These are phyloP conservation scores for Hypoxylon sp. DNA, from an alignment of 2,329 filamentous ascomycete species.

Conservation along the genomic window DNA sequence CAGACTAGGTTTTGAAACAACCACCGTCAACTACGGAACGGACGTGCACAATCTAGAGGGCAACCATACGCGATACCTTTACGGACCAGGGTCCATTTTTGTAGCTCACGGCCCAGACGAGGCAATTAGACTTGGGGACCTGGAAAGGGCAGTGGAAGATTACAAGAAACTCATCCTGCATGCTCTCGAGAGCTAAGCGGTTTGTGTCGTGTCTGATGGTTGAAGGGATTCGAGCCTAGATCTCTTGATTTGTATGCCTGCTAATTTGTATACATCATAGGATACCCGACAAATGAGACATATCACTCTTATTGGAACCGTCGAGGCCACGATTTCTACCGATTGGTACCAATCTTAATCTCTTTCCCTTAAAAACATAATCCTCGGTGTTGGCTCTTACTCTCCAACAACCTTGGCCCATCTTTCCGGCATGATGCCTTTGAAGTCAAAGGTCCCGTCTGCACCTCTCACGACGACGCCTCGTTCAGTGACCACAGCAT, in stretches of 20 bases:
- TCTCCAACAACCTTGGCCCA: slow-evolving; percentile 58
- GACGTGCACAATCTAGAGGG: slow-evolving; percentile 84
- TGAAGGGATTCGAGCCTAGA: slow-evolving; percentile 4
- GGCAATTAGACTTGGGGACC: slow-evolving; percentile 77
- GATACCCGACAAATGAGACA: slow-evolving; percentile 22
- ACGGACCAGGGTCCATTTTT: slow-evolving; percentile 79
- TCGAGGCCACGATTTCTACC: neutral
- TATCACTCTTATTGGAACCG: slow-evolving; percentile 5
- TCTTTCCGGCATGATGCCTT: slow-evolving; percentile 66
- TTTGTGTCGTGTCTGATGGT: slow-evolving; percentile 18
- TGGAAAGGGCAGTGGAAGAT: slow-evolving; percentile 82
- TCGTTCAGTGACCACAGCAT: slow-evolving; percentile 93
- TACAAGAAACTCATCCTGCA: slow-evolving; percentile 79
- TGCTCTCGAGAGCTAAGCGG: slow-evolving; percentile 54
- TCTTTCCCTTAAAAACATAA: neutral
- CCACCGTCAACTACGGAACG: slow-evolving; percentile 92
- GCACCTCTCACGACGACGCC: slow-evolving; percentile 84
- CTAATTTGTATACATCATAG: slow-evolving; percentile 36
- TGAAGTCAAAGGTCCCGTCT: slow-evolving; percentile 77
- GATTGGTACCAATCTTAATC: slow-evolving; percentile 1
- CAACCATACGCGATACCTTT: slow-evolving; percentile 74
- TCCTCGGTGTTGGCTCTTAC: slow-evolving; percentile 21
- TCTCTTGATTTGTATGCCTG: slow-evolving; percentile 23
- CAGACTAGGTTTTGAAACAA: slow-evolving; percentile 78
- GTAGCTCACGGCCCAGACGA: slow-evolving; percentile 91